A percentile compares a stretch with the other conserved stretches of the same genome.
These are phyloP conservation scores for Gomphus bonarii DNA, from an alignment of 1,284 basidiomycete species.

Conservation along the genomic window DNA sequence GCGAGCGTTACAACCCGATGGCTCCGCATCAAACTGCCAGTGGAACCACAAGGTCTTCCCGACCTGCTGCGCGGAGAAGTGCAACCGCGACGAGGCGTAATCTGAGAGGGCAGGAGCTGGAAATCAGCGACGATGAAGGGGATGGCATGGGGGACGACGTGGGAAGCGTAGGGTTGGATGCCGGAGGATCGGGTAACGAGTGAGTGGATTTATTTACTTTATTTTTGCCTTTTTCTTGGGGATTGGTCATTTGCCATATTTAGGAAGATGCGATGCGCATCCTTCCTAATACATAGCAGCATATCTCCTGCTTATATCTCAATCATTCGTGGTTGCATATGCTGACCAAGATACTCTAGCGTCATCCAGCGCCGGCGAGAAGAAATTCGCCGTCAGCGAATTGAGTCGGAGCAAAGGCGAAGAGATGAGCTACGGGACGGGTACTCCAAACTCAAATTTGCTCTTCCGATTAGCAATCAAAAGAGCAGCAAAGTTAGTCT, in stretches of 20 bases:
- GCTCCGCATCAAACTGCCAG: background rate
- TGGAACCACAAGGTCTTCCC: background rate
- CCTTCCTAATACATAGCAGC: no score
- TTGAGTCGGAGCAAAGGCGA: conserved; percentile 78
- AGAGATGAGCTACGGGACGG: conserved; percentile 82
- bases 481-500: conserved; percentile 82
- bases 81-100: conserved; percentile 4
- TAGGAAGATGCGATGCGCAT: no score
- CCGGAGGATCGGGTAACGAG: background rate
- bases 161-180: conserved; percentile 2
- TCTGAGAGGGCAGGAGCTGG: conserved; percentile 5
- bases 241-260: no score
- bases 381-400: conserved; percentile 77
- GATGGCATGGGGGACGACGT: conserved; percentile 1
- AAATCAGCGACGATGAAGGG: conserved; percentile 10
- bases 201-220: background rate
- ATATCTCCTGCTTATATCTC: no score
- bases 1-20: conserved; percentile 2
- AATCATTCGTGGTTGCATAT: background rate
- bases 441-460: conserved; percentile 77
- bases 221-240: background rate
- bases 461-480: conserved; percentile 76
- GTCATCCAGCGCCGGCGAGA: conserved; percentile 45
- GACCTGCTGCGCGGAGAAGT: conserved; percentile 1
- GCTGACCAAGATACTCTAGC: background rate